phyloP scores from a whole-genome alignment of 805 yeast genomes.

The Candida odintsovae region DNA sequence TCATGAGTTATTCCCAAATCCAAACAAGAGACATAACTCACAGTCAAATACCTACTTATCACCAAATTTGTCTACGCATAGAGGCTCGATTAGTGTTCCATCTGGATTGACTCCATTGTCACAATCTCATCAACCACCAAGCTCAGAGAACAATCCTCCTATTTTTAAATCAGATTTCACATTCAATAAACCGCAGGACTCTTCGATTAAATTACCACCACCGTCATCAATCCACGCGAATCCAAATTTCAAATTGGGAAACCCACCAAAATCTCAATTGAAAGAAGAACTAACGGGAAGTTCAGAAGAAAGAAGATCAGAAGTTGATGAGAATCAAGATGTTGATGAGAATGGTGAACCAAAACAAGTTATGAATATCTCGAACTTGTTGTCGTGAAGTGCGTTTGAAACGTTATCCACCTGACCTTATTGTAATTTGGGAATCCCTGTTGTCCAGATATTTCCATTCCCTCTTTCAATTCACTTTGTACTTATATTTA shows the following conservation, averaged over 20 bases:
- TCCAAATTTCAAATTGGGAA: neutral
- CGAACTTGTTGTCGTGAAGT: conserved; percentile 8
- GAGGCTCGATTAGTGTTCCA: conserved; percentile 19
- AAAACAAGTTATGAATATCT: conserved; percentile 10
- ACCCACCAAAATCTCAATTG: neutral
- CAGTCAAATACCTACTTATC: conserved; percentile 15
- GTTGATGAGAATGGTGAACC: conserved; percentile 3
- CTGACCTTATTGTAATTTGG: no score
- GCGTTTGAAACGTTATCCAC: neutral
- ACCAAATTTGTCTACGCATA: conserved; percentile 19
- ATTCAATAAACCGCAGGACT: conserved; percentile 2
- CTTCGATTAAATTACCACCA: conserved; percentile 3
- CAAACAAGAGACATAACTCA: conserved; percentile 17
- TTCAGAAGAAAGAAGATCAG: neutral
- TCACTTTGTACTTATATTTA: neutral
- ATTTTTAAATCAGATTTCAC: conserved; percentile 2
- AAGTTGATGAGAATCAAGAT: neutral
- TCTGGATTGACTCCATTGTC: conserved; percentile 18
- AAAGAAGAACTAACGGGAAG: neutral
- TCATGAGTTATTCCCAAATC: conserved; percentile 38
- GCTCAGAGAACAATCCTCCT: conserved; percentile 11
- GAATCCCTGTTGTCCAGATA: no score
- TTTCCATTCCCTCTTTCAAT: neutral
- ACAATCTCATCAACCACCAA: conserved; percentile 5
- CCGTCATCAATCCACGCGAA: conserved; percentile 6